These are phyloP conservation scores for Arabidopsis lyrata DNA, from an alignment of 441 rosid species.

Conservation along the genomic window DNA sequence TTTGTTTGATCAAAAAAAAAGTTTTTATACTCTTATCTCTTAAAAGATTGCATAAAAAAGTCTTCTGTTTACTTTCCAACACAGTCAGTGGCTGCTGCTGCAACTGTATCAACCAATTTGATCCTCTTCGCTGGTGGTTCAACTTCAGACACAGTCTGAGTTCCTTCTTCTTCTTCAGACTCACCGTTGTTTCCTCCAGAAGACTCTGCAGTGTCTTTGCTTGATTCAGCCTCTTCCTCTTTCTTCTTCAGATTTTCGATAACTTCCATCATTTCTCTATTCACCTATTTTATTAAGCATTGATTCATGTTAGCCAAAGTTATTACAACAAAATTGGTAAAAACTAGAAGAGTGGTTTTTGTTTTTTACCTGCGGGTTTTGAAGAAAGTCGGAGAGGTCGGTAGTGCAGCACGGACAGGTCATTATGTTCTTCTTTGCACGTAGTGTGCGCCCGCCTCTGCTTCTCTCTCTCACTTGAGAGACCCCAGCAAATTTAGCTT, in stretches of 20 bases:
- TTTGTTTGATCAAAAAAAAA: too few relatives aligned
- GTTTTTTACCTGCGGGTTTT: slow-evolving; percentile 58
- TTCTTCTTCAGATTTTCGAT: slow-evolving; percentile 55
- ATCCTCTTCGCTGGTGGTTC: slow-evolving; percentile 21
- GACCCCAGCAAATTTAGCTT: slow-evolving; percentile 51
- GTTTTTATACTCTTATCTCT: neutral
- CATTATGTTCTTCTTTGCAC: slow-evolving; percentile 63
- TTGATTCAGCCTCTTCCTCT: slow-evolving; percentile 13
- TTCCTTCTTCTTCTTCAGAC: neutral
- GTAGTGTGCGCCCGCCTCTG: slow-evolving; percentile 61
- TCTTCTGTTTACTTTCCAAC: neutral
- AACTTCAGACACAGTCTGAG: neutral
- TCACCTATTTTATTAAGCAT: slow-evolving; percentile 54
- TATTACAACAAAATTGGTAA: neutral
- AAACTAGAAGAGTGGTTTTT: neutral
- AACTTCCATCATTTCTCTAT: slow-evolving; percentile 63
- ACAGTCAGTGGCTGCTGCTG: neutral
- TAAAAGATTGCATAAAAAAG: neutral
- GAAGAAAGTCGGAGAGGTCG: slow-evolving; percentile 71
- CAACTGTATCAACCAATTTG: neutral
- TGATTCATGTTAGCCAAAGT: too few relatives aligned
- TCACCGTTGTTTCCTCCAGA: slow-evolving; percentile 6
- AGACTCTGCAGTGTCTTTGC: neutral
- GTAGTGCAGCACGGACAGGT: slow-evolving; percentile 69
- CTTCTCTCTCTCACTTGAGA: slow-evolving; percentile 52